A percentile compares a stretch with the other conserved stretches of the same genome.
Conservation (phyloP, 139 green algal species). For the Desmodesmus armatus region DNA sequence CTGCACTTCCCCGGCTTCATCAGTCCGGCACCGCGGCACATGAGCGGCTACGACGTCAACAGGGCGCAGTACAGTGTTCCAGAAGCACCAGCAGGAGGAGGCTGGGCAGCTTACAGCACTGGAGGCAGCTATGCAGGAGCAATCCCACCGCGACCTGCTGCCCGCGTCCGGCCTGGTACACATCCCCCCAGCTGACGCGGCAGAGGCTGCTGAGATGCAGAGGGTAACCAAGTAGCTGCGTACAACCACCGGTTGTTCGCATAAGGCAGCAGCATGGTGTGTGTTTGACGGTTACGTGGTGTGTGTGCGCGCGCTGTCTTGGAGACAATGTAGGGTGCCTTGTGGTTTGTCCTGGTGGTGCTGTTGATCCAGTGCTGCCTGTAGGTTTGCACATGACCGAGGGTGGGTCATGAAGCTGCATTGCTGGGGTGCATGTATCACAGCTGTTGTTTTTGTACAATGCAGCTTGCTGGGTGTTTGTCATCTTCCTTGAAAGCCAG, state of each 20-base stretch:
- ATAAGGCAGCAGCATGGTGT: no score
- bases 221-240: no score
- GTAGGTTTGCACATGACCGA: background rate
- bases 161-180: conserved; percentile 7
- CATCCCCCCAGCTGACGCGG: no score
- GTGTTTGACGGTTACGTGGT: no score
- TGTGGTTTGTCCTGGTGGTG: background rate
- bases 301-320: no score
- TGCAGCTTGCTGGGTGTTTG: background rate
- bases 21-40: background rate
- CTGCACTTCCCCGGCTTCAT: background rate
- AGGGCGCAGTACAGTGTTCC: background rate
- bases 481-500: background rate
- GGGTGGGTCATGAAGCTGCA: background rate
- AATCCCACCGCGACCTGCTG: conserved; percentile 18
- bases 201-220: no score
- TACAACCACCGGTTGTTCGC: no score
- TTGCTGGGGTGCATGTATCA: background rate
- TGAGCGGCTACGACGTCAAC: background rate
- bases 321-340: no score
- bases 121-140: background rate
- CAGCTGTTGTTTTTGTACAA: background rate
- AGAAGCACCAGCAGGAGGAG: background rate
- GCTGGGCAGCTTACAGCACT: no score
- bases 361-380: background rate